Percentiles rank a stretch among this genome's conserved stretches.
phyloP scores from a whole-genome alignment of 495 filamentous ascomycete genomes.

The Staphylotrichum longicolle region DNA sequence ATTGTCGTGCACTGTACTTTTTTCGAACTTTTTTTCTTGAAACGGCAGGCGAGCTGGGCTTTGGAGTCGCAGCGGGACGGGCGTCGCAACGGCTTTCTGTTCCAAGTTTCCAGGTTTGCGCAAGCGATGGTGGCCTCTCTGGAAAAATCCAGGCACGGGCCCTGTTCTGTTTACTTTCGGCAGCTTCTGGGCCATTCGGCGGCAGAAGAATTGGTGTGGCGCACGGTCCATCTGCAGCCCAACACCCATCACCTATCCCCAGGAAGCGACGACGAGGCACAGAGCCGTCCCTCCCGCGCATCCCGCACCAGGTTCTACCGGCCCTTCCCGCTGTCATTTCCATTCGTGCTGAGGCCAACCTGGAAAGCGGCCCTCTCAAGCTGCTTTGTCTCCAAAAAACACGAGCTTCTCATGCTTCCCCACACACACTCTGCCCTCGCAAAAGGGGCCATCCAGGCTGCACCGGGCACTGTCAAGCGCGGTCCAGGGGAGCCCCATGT shows the following conservation, averaged over 20 bases:
- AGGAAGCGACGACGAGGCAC: conserved; percentile 13
- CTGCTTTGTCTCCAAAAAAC: no score
- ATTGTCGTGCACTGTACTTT: conserved; percentile 17
- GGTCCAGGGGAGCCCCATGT: conserved; percentile 9
- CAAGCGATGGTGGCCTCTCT: conserved; percentile 20
- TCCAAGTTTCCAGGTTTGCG: conserved; percentile 10
- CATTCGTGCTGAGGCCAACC: background rate
- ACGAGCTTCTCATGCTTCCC: no score
- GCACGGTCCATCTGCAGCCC: conserved; percentile 21
- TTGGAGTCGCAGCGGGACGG: background rate
- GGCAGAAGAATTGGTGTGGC: conserved; percentile 17
- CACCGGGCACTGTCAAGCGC: background rate
- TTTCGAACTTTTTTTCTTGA: background rate
- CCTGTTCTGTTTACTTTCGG: conserved; percentile 35
- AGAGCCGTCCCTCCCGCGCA: conserved; percentile 8
- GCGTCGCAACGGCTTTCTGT: conserved; percentile 1
- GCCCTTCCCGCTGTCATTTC: conserved; percentile 12
- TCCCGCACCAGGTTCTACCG: conserved; percentile 3
- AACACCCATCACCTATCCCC: background rate
- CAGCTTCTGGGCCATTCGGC: conserved; percentile 19
- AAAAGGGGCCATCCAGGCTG: background rate
- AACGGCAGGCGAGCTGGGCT: background rate
- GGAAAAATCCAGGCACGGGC: conserved; percentile 22
- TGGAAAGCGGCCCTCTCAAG: no score
- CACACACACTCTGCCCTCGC: no score